Evolutionary conservation across 2,329 filamentous ascomycete species (phyloP), one percentile per base, ranked within the genome.

Genomic region (Verticillium tricorpus): DNA sequence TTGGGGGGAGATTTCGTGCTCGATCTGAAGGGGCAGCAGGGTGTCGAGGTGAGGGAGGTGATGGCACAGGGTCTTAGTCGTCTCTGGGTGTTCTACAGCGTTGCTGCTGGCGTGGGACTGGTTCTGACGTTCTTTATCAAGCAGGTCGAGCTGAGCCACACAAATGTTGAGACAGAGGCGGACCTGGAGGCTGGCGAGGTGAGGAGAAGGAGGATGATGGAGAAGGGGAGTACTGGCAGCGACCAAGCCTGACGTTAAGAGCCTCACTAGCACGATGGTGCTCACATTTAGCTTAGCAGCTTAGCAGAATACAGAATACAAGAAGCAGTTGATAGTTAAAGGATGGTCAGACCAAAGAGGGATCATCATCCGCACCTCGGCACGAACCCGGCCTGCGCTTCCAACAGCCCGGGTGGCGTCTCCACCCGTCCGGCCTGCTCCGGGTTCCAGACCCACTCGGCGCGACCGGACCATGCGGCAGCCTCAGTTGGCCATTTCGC

Each of bases 61-160:
- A 86, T 82, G 69, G 82, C 78, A 73, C 73, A 75, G 55, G 78
- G 80, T 56, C 66, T 87, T 64, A 75, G 76, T 50, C 81, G 77
- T 63, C 85, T 88, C 82, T 87, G 79, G 69, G 84, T 85, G 59
- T 77, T 86, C 63, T 86, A 83, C 66, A 78, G 80, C 0, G 80
- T 74, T 19, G 76, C 84, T 57, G 74, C 80, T 0, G 81, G 72
- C 1, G 59, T 81, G 0, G 84, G 81, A 0, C 69, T 86, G 9
- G 25, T 82, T 2, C 67, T 81, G n/a, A 79, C 80, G 54, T 71
- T 81, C 32, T 77, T 82, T 19, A 73, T 87, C 59, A 73, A 75
- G 34, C 79, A 82, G 65, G 77, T 76, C 56, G 77, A 76, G 65
- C 74, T 88, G 60, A 84, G 78, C 72, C 82, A 79, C 63, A 75